Evolutionary conservation across 2,329 filamentous ascomycete species (phyloP).

Genomic region (Nemania sp.): DNA sequence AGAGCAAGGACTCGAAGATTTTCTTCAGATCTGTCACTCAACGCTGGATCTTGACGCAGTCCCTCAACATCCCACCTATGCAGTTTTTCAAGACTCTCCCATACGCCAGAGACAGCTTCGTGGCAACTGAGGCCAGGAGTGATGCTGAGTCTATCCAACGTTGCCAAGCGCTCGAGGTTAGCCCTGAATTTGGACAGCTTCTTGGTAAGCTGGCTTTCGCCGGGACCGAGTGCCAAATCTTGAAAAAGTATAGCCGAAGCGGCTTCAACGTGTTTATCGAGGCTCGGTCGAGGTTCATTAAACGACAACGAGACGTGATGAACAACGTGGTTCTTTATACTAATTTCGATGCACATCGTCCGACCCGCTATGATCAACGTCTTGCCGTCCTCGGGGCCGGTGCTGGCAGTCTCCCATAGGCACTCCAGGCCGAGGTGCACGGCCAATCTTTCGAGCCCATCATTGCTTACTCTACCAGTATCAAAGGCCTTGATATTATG

Average conservation of each 20-base stretch:
- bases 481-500: constrained; percentile 30
- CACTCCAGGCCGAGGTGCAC: constrained; percentile 68
- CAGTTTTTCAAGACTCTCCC: constrained; percentile 69
- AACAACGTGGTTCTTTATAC: constrained; percentile 63
- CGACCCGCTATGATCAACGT: constrained; percentile 65
- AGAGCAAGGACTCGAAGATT: constrained; percentile 61
- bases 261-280: constrained; percentile 62
- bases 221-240: constrained; percentile 63
- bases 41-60: constrained; percentile 53
- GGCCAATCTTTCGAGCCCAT: constrained; percentile 72
- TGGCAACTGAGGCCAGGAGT: constrained; percentile 72
- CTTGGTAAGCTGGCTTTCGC: constrained; percentile 69
- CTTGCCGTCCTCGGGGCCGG: constrained; percentile 52
- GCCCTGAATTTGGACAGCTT: constrained; percentile 69
- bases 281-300: constrained; percentile 59
- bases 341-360: constrained; percentile 63
- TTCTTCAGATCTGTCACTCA: constrained; percentile 51
- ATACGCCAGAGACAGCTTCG: constrained; percentile 75
- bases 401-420: constrained; percentile 59
- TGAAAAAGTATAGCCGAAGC: constrained; percentile 67
- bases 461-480: constrained; percentile 71
- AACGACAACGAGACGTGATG: constrained; percentile 66
- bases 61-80: constrained; percentile 70
- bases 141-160: constrained; percentile 71
- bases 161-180: constrained; percentile 71